phyloP scores from a whole-genome alignment of 495 filamentous ascomycete genomes.

The Aspergillus bertholletiae region DNA sequence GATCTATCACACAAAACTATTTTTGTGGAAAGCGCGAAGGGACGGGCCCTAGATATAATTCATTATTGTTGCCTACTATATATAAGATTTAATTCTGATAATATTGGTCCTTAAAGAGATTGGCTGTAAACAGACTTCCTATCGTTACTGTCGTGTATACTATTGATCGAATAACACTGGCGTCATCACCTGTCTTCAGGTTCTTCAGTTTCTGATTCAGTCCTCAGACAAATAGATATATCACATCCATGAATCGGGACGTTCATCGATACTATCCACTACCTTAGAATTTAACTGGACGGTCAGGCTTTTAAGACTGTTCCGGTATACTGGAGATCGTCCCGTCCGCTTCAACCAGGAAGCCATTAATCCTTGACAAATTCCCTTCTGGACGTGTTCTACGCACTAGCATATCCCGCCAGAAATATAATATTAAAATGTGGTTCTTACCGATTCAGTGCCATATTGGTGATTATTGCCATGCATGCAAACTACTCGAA shows the following conservation, averaged over 20 bases:
- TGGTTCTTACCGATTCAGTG: too few relatives aligned
- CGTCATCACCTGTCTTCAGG: background rate
- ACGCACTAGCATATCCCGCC: constrained; percentile 1
- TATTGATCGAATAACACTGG: background rate
- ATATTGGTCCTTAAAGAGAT: too few relatives aligned
- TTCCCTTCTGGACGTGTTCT: constrained; percentile 18
- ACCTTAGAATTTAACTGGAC: constrained; percentile 6
- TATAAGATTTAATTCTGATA: too few relatives aligned
- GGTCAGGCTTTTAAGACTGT: constrained; percentile 13
- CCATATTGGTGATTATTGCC: too few relatives aligned
- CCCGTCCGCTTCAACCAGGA: constrained; percentile 11
- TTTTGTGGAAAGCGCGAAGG: background rate
- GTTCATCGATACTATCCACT: constrained; percentile 7
- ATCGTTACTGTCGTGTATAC: background rate
- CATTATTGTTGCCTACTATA: too few relatives aligned
- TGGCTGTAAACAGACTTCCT: background rate
- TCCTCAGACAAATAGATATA: constrained; percentile 6
- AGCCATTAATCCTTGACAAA: constrained; percentile 17
- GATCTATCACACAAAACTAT: constrained; percentile 15
- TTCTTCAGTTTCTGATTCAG: background rate
- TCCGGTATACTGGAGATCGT: constrained; percentile 16
- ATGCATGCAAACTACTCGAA: too few relatives aligned
- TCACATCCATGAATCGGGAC: constrained; percentile 17
- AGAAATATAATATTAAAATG: too few relatives aligned
- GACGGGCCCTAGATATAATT: too few relatives aligned